These are phyloP conservation scores for Discostella stelligera DNA, from an alignment of 352 stramenopile genomes.

Conservation along the genomic window DNA sequence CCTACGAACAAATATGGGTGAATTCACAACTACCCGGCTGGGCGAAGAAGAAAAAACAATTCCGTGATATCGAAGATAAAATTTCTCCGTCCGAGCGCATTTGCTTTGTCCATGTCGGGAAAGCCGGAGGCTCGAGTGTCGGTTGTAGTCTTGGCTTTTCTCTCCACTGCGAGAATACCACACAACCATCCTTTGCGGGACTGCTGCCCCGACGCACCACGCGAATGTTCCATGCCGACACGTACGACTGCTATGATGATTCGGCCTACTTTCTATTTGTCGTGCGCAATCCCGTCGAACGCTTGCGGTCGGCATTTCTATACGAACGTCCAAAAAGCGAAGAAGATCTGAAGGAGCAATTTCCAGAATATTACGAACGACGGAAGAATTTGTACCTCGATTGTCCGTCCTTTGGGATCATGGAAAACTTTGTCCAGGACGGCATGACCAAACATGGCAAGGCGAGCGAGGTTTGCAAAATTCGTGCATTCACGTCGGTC, in stretches of 20 bases:
- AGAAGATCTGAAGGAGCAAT: conserved; percentile 9
- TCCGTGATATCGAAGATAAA: conserved; percentile 25
- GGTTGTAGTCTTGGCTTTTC: conserved; percentile 46
- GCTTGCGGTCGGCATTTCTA: conserved; percentile 38
- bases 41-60: conserved; percentile 35
- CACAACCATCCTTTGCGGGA: conserved; percentile 13
- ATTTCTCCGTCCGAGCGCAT: conserved; percentile 34
- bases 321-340: conserved; percentile 42
- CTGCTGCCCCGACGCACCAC: conserved; percentile 29
- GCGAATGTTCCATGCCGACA: conserved; percentile 48
- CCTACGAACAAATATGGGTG: conserved; percentile 52
- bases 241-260: conserved; percentile 50
- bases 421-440: conserved; percentile 33
- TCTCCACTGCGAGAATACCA: conserved; percentile 38
- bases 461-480: conserved; percentile 30
- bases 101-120: conserved; percentile 56
- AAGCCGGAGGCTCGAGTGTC: conserved; percentile 42
- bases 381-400: conserved; percentile 40
- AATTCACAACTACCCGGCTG: conserved; percentile 22
- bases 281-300: conserved; percentile 50
- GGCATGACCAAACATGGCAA: conserved; percentile 28
- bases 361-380: conserved; percentile 38
- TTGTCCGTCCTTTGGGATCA: conserved; percentile 34
- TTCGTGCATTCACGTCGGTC: conserved; percentile 15
- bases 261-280: conserved; percentile 49